phyloP scores from a whole-genome alignment of 257 asterid genomes.

The Capsicum chinense region DNA sequence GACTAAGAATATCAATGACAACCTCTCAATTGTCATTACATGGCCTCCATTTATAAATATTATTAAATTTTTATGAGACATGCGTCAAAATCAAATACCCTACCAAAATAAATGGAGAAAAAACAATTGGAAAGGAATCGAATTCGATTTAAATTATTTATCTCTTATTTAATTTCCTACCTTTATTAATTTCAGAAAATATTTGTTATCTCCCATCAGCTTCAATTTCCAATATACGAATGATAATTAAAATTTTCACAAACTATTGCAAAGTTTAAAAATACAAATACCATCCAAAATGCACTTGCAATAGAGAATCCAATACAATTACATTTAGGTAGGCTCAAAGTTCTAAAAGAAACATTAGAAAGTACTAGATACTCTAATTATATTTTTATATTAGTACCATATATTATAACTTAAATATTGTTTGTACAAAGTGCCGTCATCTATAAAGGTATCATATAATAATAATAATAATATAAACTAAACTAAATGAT shows the following conservation, averaged over 20 bases:
- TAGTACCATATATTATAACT: background rate
- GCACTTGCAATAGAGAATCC: constrained; percentile 6
- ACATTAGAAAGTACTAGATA: background rate
- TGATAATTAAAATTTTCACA: background rate
- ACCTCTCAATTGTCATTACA: background rate
- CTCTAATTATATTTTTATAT: background rate
- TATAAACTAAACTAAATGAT: background rate
- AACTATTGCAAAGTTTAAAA: background rate
- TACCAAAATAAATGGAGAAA: background rate
- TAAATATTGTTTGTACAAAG: constrained; percentile 5
- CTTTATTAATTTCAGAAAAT: background rate
- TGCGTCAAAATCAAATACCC: background rate
- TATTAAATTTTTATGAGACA: background rate
- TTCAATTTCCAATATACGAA: background rate
- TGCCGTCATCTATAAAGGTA: constrained; percentile 31
- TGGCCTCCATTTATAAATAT: background rate
- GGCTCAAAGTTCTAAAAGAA: constrained; percentile 28
- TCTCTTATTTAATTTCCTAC: no score
- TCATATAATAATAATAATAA: constrained; percentile 17
- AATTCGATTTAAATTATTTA: background rate
- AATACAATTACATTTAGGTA: background rate
- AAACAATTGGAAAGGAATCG: background rate
- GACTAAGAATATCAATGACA: background rate
- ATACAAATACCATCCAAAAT: background rate
- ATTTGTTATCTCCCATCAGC: background rate